These are phyloP conservation scores for Venturia nashicola DNA, from an alignment of 2,329 filamentous ascomycete genomes.

Conservation along the genomic window DNA sequence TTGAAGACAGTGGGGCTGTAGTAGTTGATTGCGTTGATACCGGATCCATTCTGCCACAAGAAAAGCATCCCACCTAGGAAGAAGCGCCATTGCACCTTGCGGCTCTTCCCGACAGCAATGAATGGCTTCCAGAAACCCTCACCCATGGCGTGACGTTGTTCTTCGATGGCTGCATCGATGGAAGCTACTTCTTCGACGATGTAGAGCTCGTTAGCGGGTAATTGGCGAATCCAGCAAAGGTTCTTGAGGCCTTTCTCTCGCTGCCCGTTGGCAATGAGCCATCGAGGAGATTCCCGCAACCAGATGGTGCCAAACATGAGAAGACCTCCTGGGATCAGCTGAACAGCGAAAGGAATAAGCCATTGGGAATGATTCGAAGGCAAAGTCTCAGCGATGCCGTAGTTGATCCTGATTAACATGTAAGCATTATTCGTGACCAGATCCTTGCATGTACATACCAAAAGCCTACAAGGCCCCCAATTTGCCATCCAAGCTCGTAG, in stretches of 20 bases:
- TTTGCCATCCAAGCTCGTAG: slow-evolving; percentile 45
- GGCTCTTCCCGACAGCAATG: slow-evolving; percentile 39
- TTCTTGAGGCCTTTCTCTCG: slow-evolving; percentile 30
- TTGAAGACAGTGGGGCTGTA: slow-evolving; percentile 53
- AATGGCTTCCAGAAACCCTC: slow-evolving; percentile 67
- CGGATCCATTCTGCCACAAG: slow-evolving; percentile 65
- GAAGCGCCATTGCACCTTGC: slow-evolving; percentile 56
- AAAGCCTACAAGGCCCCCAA: slow-evolving; percentile 38
- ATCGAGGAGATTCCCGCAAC: slow-evolving; percentile 32
- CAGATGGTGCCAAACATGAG: slow-evolving; percentile 34
- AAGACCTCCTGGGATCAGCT: slow-evolving; percentile 54
- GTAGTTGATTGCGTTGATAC: slow-evolving; percentile 62
- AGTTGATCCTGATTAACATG: slow-evolving; percentile 22
- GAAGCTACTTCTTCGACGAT: slow-evolving; percentile 61
- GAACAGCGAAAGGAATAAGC: slow-evolving; percentile 45
- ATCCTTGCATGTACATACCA: slow-evolving; percentile 24
- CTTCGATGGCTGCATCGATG: slow-evolving; percentile 58
- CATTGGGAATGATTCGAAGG: slow-evolving; percentile 31
- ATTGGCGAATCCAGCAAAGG: slow-evolving; percentile 51
- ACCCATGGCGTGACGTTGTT: slow-evolving; percentile 50
- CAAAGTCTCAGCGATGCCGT: slow-evolving; percentile 32
- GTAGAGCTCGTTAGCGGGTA: slow-evolving; percentile 46
- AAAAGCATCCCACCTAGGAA: slow-evolving; percentile 63
- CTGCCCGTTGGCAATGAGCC: slow-evolving; percentile 29
- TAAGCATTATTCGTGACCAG: slow-evolving; percentile 10